Conservation (phyloP, 768 basidiomycete genomes). For the Suillus ampliporus region DNA sequence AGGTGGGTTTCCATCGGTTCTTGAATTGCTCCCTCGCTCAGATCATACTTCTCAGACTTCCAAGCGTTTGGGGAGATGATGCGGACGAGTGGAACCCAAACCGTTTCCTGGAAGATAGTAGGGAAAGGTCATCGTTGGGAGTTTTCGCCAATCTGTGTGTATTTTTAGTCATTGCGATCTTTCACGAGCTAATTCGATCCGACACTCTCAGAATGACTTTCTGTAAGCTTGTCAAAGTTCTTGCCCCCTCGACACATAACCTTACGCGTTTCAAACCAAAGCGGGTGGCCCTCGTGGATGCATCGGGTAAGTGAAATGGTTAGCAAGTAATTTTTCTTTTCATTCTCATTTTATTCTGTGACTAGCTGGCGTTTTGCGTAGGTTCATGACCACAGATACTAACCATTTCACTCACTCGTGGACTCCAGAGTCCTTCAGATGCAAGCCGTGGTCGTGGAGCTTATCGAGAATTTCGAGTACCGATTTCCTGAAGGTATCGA, state of each 20-base stretch:
- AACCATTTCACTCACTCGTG: not conserved
- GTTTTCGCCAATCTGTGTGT: conserved; percentile 20
- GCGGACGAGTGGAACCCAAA: conserved; percentile 27
- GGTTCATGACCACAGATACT: not conserved
- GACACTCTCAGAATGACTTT: conserved; percentile 16
- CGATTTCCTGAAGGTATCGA: conserved; percentile 37
- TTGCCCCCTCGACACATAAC: not conserved
- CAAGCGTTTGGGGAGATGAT: conserved; percentile 26
- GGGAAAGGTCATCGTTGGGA: conserved; percentile 10
- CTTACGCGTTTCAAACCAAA: not conserved
- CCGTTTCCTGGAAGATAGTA: conserved; percentile 19
- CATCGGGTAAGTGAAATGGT: conserved; percentile 15
- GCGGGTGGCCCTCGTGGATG: conserved; percentile 17
- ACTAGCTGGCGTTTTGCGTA: conserved; percentile 21
- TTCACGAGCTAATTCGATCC: conserved; percentile 1
- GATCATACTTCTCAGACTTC: conserved; percentile 6
- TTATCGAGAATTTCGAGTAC: conserved; percentile 43
- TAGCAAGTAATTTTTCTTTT: not conserved
- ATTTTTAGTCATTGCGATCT: not conserved
- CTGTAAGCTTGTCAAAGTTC: conserved; percentile 6
- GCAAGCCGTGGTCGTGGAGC: conserved; percentile 39
- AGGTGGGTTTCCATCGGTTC: conserved; percentile 26
- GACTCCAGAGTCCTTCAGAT: conserved; percentile 38
- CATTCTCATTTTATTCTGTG: not conserved
- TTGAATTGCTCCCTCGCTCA: not conserved